Percentiles rank a stretch among this genome's conserved stretches.
Evolutionary conservation across 352 stramenopile genomes (phyloP).

Genomic region (Pythium utonaiense): DNA sequence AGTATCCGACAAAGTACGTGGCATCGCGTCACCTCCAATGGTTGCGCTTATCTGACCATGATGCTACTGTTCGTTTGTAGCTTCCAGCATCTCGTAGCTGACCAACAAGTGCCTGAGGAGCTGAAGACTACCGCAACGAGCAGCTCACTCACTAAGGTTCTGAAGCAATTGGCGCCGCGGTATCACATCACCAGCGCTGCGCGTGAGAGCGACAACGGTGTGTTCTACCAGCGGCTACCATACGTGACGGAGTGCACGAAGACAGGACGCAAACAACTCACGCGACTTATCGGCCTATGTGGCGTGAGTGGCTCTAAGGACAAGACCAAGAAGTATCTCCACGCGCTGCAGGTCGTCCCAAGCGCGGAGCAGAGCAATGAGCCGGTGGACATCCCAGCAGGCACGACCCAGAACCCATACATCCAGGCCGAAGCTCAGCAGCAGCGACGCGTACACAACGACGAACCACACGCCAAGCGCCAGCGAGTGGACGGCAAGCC

Average conservation of each 20-base stretch:
- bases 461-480: constrained; percentile 39
- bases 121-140: constrained; percentile 41
- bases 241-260: constrained; percentile 61
- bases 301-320: constrained; percentile 57
- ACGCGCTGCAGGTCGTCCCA: constrained; percentile 63
- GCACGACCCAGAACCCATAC: constrained; percentile 75
- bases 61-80: constrained; percentile 2
- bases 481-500: constrained; percentile 24
- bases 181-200: constrained; percentile 67
- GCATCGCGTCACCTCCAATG: background rate
- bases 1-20: constrained; percentile 40
- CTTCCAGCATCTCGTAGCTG: constrained; percentile 45
- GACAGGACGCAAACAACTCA: constrained; percentile 55
- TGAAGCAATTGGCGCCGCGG: constrained; percentile 51
- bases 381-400: constrained; percentile 57
- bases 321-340: constrained; percentile 78
- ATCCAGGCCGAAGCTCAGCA: constrained; percentile 20
- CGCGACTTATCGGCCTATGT: constrained; percentile 66
- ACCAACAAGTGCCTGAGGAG: constrained; percentile 50
- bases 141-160: constrained; percentile 23
- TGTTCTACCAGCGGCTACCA: constrained; percentile 78
- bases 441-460: constrained; percentile 9
- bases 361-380: constrained; percentile 28
- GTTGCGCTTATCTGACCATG: background rate
- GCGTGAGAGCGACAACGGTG: constrained; percentile 26